Evolutionary conservation across 2,329 filamentous ascomycete species (phyloP).

Genomic region (Penicillium crustosum): DNA sequence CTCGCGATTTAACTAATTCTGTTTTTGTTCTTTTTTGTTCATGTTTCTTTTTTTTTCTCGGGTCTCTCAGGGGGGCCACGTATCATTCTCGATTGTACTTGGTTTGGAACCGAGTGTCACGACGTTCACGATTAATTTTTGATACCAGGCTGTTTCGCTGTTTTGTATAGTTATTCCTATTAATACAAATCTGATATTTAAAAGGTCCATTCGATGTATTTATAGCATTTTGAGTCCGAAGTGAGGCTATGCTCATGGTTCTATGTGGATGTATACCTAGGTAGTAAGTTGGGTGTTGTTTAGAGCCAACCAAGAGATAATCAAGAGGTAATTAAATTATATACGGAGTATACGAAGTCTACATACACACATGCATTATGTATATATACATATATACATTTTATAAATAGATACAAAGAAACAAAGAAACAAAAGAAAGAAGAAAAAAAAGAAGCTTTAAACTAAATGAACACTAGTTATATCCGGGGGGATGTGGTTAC

Average conservation of each 20-base stretch:
- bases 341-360: too few relatives aligned
- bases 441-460: conserved; percentile 2
- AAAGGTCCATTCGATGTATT: neutral
- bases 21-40: neutral
- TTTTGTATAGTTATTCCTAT: neutral
- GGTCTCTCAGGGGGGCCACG: neutral
- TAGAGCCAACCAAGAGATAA: neutral
- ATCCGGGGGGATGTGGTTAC: neutral
- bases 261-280: neutral
- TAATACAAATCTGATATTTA: neutral
- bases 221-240: neutral
- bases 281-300: neutral
- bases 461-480: neutral
- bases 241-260: neutral
- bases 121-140: conserved; percentile 19
- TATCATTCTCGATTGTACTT: conserved; percentile 5
- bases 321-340: neutral
- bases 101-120: conserved; percentile 22
- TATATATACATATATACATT: too few relatives aligned
- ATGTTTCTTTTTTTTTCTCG: neutral
- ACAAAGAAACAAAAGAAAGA: neutral
- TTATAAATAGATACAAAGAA: neutral
- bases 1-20: neutral
- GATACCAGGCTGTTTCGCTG: conserved; percentile 3
- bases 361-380: too few relatives aligned